phyloP scores from a whole-genome alignment of 345 rosid species.

The Bruguiera sexangula region DNA sequence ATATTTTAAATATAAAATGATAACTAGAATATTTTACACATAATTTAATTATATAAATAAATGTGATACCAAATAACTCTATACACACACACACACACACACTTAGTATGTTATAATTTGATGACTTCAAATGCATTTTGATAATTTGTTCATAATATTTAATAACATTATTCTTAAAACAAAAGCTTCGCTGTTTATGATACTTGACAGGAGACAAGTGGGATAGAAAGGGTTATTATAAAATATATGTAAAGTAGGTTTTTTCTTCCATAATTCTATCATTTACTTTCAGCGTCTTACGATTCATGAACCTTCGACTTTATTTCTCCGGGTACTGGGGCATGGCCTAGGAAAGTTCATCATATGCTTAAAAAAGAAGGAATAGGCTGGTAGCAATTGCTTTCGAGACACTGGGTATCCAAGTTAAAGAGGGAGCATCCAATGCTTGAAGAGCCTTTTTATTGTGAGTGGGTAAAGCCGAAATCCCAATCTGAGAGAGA shows the following conservation, averaged over 20 bases:
- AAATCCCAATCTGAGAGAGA: neutral
- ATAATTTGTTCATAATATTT: no score
- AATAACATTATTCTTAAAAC: no score
- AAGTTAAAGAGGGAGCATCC: conserved; percentile 28
- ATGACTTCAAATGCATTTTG: no score
- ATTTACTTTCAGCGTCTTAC: conserved; percentile 9
- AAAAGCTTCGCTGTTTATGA: no score
- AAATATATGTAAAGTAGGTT: neutral
- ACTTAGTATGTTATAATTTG: no score
- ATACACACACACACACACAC: no score
- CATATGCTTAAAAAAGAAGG: neutral
- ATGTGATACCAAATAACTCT: no score
- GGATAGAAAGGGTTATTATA: no score
- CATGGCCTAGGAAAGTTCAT: neutral
- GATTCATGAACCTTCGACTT: neutral
- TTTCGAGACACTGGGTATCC: neutral
- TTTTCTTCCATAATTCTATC: neutral
- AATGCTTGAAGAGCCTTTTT: conserved; percentile 10
- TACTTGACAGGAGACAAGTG: no score
- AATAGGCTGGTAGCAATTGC: neutral
- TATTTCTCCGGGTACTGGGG: conserved; percentile 8
- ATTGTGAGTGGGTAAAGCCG: neutral
- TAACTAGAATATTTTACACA: no score
- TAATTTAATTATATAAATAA: no score
- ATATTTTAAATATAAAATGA: no score